phyloP scores from a whole-genome alignment of 1,284 basidiomycete genomes.

The Apiotrichum gracile region DNA sequence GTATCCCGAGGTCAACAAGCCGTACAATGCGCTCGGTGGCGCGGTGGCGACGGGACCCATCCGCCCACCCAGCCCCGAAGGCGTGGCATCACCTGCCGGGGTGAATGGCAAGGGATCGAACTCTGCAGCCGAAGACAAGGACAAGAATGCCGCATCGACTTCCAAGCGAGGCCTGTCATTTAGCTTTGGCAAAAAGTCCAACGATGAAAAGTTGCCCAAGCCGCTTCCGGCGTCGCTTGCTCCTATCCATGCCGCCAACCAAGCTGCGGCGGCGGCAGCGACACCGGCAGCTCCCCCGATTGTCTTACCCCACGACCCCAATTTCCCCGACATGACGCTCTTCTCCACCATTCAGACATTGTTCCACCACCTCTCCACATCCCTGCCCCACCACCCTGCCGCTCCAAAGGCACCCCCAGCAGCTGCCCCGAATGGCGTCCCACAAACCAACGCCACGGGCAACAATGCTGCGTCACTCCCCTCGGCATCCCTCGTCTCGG shows the following conservation, averaged over 20 bases:
- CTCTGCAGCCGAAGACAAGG: slow-evolving; percentile 12
- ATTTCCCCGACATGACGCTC: slow-evolving; percentile 63
- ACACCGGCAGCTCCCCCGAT: slow-evolving; percentile 11
- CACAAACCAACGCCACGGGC: not conserved
- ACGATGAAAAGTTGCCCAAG: not conserved
- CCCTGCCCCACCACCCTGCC: slow-evolving; percentile 42
- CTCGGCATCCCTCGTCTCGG: slow-evolving; percentile 17
- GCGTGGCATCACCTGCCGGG: slow-evolving; percentile 1
- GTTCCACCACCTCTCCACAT: slow-evolving; percentile 64
- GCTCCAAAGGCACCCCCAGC: slow-evolving; percentile 25
- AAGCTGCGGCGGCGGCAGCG: no score
- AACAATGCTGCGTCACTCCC: slow-evolving; percentile 32
- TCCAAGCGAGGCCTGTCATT: slow-evolving; percentile 16
- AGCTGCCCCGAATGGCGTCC: no score
- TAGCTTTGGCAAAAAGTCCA: slow-evolving; percentile 13
- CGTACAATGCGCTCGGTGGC: slow-evolving; percentile 37
- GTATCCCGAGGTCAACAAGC: slow-evolving; percentile 46
- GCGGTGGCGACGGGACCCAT: slow-evolving; percentile 11
- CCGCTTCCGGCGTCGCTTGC: not conserved
- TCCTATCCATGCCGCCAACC: not conserved
- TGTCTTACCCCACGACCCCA: slow-evolving; percentile 50
- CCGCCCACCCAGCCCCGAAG: slow-evolving; percentile 2
- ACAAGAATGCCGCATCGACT: not conserved
- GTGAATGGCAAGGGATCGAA: slow-evolving; percentile 19
- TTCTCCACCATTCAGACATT: slow-evolving; percentile 84